Evolutionary conservation across 306 rosid species (phyloP).

Genomic region (Vachellia collinsii): DNA sequence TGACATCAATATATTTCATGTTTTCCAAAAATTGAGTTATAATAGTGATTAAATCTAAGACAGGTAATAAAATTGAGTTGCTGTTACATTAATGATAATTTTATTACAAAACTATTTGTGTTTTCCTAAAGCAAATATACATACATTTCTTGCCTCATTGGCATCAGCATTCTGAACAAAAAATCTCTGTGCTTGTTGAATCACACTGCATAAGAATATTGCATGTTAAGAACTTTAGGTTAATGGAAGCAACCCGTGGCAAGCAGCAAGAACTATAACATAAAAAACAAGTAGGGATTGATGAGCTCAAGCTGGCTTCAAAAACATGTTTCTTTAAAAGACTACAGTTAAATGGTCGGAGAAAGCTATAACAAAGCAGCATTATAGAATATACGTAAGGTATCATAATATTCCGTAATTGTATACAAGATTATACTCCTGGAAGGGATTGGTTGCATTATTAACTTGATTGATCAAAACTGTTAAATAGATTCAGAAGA

Average conservation of each 20-base stretch:
- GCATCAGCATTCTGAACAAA: constrained; percentile 67
- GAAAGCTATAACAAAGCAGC: constrained; percentile 15
- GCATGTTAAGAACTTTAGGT: constrained; percentile 26
- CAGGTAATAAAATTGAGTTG: background rate
- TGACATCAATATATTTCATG: background rate
- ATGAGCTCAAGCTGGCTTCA: constrained; percentile 31
- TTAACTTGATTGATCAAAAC: constrained; percentile 15
- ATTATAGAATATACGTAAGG: constrained; percentile 18
- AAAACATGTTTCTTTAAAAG: constrained; percentile 16
- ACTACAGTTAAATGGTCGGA: constrained; percentile 19
- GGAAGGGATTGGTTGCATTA: background rate
- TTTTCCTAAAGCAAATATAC: constrained; percentile 37
- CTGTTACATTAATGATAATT: background rate
- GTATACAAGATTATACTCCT: constrained; percentile 20
- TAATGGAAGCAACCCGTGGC: constrained; percentile 29
- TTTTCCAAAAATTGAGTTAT: background rate
- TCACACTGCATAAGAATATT: constrained; percentile 62
- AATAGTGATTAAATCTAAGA: background rate
- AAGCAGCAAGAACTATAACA: constrained; percentile 21
- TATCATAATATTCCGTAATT: background rate
- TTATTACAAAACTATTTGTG: background rate
- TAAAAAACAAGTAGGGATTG: constrained; percentile 27
- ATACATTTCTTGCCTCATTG: constrained; percentile 75
- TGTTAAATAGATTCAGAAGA: background rate
- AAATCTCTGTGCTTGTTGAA: constrained; percentile 80